A percentile compares a stretch with the other conserved stretches of the same genome.
Conservation (phyloP, 1,284 basidiomycete species). For the Cutaneotrichosporon sp. region DNA sequence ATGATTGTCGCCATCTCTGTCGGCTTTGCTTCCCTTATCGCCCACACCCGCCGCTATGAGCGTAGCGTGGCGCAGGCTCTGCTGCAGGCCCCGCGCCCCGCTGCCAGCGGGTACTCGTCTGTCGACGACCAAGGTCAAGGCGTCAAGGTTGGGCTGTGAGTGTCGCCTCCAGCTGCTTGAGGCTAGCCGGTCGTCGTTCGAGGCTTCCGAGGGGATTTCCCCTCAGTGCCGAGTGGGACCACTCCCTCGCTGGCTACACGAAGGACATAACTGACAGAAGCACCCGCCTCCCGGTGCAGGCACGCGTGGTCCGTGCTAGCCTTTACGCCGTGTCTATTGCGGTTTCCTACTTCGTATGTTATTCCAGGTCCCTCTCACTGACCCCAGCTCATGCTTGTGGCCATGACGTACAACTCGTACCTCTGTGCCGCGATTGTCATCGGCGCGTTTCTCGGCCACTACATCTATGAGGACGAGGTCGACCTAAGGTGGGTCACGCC, state of each 20-base stretch:
- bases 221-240: too few species aligned
- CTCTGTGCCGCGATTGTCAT: constrained; percentile 47
- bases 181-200: neutral
- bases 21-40: constrained; percentile 38
- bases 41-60: constrained; percentile 33
- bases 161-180: neutral
- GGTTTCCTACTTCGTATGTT: constrained; percentile 45
- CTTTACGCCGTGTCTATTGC: constrained; percentile 41
- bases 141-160: constrained; percentile 32
- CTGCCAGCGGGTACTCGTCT: constrained; percentile 22
- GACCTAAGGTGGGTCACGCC: constrained; percentile 33
- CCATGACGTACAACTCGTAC: constrained; percentile 50
- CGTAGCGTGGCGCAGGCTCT: constrained; percentile 28
- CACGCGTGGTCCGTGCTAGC: constrained; percentile 29
- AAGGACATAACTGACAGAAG: constrained; percentile 17
- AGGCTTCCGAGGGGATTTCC: neutral
- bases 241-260: too few species aligned
- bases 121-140: constrained; percentile 24
- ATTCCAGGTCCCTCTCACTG: neutral
- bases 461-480: constrained; percentile 43
- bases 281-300: constrained; percentile 19
- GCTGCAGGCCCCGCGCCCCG: constrained; percentile 14
- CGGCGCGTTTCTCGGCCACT: constrained; percentile 47
- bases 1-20: constrained; percentile 37
- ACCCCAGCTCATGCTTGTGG: constrained; percentile 49